Percentiles rank a stretch among this genome's conserved stretches.
Conservation (phyloP, 495 filamentous ascomycete species). For the Aspergillus olivimuriae region DNA sequence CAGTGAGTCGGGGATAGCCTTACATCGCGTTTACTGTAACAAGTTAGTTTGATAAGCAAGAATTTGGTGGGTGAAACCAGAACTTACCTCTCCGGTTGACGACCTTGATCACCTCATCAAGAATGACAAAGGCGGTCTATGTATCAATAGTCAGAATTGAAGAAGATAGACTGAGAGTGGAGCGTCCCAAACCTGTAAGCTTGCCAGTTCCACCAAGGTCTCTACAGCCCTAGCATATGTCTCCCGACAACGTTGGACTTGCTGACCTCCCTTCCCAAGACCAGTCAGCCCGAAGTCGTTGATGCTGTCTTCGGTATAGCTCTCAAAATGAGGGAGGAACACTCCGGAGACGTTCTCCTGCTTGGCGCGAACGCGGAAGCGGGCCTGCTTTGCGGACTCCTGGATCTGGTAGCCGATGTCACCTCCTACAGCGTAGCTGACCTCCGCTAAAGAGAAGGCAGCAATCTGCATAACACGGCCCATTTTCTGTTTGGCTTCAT, state of each 20-base stretch:
- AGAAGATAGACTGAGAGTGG: background rate
- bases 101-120: slow-evolving; percentile 99
- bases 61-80: background rate
- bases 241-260: slow-evolving; percentile 90
- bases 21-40: slow-evolving; percentile 85
- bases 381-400: slow-evolving; percentile 85
- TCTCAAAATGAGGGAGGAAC: slow-evolving; percentile 87
- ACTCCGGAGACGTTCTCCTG: slow-evolving; percentile 99
- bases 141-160: slow-evolving; percentile 4
- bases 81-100: slow-evolving; percentile 84
- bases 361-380: slow-evolving; percentile 86
- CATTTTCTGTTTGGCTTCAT: slow-evolving; percentile 99
- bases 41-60: slow-evolving; percentile 17
- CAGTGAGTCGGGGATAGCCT: slow-evolving; percentile 19
- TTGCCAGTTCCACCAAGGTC: slow-evolving; percentile 92
- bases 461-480: slow-evolving; percentile 99
- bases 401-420: slow-evolving; percentile 96
- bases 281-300: slow-evolving; percentile 97
- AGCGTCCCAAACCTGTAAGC: slow-evolving; percentile 58
- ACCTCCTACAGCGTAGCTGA: slow-evolving; percentile 93
- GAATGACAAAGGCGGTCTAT: slow-evolving; percentile 91
- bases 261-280: slow-evolving; percentile 93
- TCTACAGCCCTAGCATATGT: slow-evolving; percentile 97
- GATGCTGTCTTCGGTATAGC: slow-evolving; percentile 69
- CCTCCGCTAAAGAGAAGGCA: slow-evolving; percentile 94